These are phyloP conservation scores for Saccharomycopsis malanga DNA, from an alignment of 805 yeast genomes.

Conservation along the genomic window DNA sequence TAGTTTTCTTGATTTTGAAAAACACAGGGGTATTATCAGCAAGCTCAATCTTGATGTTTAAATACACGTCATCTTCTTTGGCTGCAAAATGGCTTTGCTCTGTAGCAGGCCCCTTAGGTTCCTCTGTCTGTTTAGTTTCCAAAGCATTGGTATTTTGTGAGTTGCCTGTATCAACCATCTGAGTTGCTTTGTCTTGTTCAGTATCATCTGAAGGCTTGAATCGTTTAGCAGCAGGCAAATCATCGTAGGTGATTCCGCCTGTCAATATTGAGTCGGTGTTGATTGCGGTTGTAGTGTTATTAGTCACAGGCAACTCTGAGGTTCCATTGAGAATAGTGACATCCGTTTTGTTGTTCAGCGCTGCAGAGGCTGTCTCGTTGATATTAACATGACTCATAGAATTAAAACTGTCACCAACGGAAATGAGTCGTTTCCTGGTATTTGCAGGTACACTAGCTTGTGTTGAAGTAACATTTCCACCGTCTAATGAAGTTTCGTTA, in stretches of 20 bases:
- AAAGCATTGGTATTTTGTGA: not conserved
- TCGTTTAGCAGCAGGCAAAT: not conserved
- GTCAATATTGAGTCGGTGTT: not conserved
- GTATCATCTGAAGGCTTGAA: not conserved
- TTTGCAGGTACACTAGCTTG: not conserved
- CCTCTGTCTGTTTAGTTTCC: not conserved
- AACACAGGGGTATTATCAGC: slow-evolving; percentile 6
- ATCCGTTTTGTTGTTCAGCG: not conserved
- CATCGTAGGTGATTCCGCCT: no score
- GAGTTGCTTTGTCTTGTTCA: not conserved
- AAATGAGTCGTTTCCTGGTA: not conserved
- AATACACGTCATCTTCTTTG: slow-evolving; percentile 5
- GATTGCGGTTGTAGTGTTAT: not conserved
- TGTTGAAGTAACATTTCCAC: not conserved
- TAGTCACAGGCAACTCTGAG: not conserved
- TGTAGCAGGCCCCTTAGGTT: not conserved
- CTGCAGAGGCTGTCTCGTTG: not conserved
- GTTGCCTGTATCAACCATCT: not conserved
- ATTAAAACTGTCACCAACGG: not conserved
- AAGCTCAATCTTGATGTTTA: slow-evolving; percentile 19
- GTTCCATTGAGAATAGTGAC: not conserved
- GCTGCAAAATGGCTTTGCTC: not conserved
- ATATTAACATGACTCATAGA: not conserved
- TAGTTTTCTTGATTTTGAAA: slow-evolving; percentile 18
- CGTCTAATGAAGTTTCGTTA: not conserved